phyloP scores from a whole-genome alignment of 306 rosid species.

The Acacia melanoxylon region DNA sequence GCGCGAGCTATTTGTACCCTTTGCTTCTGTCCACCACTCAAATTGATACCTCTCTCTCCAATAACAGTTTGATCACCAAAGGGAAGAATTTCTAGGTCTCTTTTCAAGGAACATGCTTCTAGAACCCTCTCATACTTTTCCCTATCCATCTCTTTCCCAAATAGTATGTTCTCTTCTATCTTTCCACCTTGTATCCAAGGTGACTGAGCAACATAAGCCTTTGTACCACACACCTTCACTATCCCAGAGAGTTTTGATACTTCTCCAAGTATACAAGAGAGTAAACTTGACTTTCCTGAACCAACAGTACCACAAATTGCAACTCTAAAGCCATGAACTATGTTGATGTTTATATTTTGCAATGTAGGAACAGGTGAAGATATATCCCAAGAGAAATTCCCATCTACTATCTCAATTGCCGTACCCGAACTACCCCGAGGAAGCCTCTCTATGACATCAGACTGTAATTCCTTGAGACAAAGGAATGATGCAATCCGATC shows the following conservation, averaged over 20 bases:
- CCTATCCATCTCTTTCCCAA: slow-evolving; percentile 72
- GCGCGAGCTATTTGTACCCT: slow-evolving; percentile 92
- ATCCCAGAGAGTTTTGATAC: slow-evolving; percentile 73
- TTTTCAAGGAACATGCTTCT: slow-evolving; percentile 82
- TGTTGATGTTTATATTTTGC: slow-evolving; percentile 52
- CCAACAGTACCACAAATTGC: slow-evolving; percentile 93
- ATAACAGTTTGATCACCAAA: slow-evolving; percentile 87
- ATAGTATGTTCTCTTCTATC: slow-evolving; percentile 78
- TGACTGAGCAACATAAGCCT: slow-evolving; percentile 87
- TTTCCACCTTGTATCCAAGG: slow-evolving; percentile 96
- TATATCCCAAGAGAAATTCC: slow-evolving; percentile 81
- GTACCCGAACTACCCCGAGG: slow-evolving; percentile 62
- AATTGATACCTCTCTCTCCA: slow-evolving; percentile 92
- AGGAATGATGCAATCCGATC: slow-evolving; percentile 77
- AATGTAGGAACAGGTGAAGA: slow-evolving; percentile 52
- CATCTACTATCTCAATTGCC: slow-evolving; percentile 62
- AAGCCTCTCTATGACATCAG: slow-evolving; percentile 60
- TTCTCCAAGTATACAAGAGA: slow-evolving; percentile 81
- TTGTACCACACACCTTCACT: slow-evolving; percentile 68
- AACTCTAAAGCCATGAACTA: slow-evolving; percentile 65
- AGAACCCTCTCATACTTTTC: slow-evolving; percentile 69
- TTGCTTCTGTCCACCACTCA: slow-evolving; percentile 95
- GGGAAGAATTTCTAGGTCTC: slow-evolving; percentile 73
- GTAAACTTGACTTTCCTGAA: slow-evolving; percentile 88
- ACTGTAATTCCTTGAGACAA: slow-evolving; percentile 63